phyloP scores from a whole-genome alignment of 31 red algal species.

The Bonnemaisonia californica region DNA sequence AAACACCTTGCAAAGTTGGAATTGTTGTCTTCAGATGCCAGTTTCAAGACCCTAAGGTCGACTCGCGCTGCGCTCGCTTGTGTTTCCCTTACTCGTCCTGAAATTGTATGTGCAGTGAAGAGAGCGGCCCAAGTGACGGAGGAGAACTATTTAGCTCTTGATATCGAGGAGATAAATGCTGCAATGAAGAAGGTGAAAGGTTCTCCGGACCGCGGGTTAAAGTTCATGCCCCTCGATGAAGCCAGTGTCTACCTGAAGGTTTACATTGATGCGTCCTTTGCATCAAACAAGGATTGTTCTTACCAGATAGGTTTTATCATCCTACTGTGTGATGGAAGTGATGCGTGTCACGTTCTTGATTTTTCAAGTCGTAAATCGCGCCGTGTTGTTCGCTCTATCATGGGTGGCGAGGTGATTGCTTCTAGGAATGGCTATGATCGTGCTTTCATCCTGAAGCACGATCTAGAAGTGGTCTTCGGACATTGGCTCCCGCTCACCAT shows the following conservation, averaged over 20 bases:
- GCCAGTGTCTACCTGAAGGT: neutral
- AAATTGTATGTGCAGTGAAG: constrained; percentile 8
- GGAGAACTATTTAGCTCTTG: no score
- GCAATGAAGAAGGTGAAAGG: neutral
- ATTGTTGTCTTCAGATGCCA: neutral
- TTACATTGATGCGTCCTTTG: neutral
- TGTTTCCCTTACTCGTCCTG: neutral
- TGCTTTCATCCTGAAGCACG: neutral
- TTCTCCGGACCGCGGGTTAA: neutral
- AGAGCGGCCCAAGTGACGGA: constrained; percentile 5
- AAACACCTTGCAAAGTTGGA: neutral
- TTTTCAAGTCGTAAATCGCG: constrained; percentile 3
- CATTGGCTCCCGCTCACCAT: no score
- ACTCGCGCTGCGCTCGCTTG: neutral
- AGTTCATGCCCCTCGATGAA: neutral
- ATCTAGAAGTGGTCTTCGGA: neutral
- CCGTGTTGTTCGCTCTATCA: neutral
- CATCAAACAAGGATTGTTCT: neutral
- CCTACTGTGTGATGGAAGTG: neutral
- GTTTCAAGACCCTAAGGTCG: neutral
- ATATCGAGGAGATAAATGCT: no score
- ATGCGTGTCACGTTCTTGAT: neutral
- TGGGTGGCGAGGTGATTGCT: neutral
- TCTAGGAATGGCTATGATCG: neutral
- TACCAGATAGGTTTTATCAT: neutral